These are phyloP conservation scores for Bacterosira constricta DNA, from an alignment of 108 stramenopile species.

Conservation along the genomic window DNA sequence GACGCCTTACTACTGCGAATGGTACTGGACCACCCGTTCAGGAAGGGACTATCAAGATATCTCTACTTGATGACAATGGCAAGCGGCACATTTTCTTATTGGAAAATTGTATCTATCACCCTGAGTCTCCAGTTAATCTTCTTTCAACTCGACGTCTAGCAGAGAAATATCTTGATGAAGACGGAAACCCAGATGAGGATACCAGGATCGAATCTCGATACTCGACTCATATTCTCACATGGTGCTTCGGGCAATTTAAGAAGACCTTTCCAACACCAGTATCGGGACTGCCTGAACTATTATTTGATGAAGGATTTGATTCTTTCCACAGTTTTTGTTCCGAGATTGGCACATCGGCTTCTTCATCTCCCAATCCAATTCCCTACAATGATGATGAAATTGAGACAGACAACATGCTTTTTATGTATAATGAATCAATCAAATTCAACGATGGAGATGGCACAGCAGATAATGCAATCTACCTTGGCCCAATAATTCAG, in stretches of 20 bases:
- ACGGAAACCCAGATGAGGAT: not conserved
- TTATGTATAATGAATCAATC: not conserved
- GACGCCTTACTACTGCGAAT: too few species aligned
- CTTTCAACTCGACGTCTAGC: not conserved
- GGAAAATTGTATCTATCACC: not conserved
- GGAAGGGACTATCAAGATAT: not conserved
- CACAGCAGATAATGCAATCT: not conserved
- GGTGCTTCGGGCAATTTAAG: not conserved
- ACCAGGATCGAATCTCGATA: not conserved
- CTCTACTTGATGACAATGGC: not conserved
- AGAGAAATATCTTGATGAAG: not conserved
- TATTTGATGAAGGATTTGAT: not conserved
- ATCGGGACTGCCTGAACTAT: not conserved
- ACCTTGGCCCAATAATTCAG: not conserved
- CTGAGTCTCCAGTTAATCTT: not conserved
- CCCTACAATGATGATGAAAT: too few species aligned
- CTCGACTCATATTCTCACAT: not conserved
- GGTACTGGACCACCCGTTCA: not conserved
- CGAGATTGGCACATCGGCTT: too few species aligned
- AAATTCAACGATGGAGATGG: conserved; percentile 7
- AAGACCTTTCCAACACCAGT: not conserved
- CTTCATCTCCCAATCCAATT: not conserved
- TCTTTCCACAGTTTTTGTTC: too few species aligned
- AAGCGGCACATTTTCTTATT: not conserved
- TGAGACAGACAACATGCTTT: too few species aligned